A percentile compares a stretch with the other conserved stretches of the same genome.
phyloP scores from a whole-genome alignment of 768 basidiomycete genomes.

The Suillus decipiens region DNA sequence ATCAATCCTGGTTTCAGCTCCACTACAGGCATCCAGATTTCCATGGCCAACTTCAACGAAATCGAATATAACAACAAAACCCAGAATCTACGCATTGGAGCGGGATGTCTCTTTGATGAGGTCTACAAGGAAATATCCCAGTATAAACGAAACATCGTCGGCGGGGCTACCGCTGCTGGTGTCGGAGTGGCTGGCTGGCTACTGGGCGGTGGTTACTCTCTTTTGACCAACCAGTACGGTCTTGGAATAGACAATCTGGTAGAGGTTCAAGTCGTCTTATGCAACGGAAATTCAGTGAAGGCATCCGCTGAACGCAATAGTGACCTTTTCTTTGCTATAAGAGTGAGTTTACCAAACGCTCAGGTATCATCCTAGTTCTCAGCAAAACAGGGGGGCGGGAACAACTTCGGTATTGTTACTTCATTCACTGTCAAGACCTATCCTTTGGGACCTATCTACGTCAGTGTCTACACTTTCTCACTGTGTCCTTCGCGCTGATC shows the following conservation, averaged over 20 bases:
- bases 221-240: constrained; percentile 35
- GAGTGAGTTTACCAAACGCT: constrained; percentile 13
- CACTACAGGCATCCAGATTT: constrained; percentile 32
- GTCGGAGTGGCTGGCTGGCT: constrained; percentile 36
- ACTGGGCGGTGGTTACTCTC: constrained; percentile 37
- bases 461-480: neutral
- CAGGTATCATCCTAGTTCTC: neutral
- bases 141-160: constrained; percentile 22
- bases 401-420: constrained; percentile 31
- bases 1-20: constrained; percentile 34
- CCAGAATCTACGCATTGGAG: constrained; percentile 24
- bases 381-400: constrained; percentile 21
- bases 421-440: constrained; percentile 25
- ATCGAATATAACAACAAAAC: constrained; percentile 18
- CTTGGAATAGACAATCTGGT: constrained; percentile 36
- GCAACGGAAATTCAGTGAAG: constrained; percentile 24
- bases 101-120: constrained; percentile 32
- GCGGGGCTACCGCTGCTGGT: constrained; percentile 22
- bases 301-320: constrained; percentile 17
- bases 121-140: constrained; percentile 24
- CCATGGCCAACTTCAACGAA: constrained; percentile 27
- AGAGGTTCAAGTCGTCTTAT: constrained; percentile 29
- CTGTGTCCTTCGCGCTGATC: neutral
- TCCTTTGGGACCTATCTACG: constrained; percentile 13
- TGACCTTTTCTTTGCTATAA: constrained; percentile 42